A percentile compares a stretch with the other conserved stretches of the same genome.
Evolutionary conservation across 1,139 yeast species (phyloP).

Genomic region (Kodamaea suecica): DNA sequence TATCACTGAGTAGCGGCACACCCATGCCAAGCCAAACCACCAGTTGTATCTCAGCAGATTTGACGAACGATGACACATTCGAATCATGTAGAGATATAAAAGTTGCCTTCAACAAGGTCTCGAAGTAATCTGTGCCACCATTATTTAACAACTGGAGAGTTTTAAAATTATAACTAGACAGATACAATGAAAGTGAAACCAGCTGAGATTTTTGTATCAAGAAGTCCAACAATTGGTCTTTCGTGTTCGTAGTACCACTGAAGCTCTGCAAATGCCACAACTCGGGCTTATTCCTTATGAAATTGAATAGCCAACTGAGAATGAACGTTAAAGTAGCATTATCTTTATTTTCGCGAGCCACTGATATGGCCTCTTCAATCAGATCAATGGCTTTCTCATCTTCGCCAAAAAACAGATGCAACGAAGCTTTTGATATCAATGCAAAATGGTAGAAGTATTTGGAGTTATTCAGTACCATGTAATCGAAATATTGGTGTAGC

Average conservation of each 20-base stretch:
- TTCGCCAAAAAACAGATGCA: constrained; percentile 76
- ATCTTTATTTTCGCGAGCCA: constrained; percentile 85
- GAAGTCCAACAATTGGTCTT: constrained; percentile 56
- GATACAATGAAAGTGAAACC: constrained; percentile 51
- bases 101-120: constrained; percentile 52
- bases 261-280: constrained; percentile 43
- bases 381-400: constrained; percentile 74
- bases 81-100: constrained; percentile 47
- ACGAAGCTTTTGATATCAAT: constrained; percentile 68
- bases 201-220: constrained; percentile 55
- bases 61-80: constrained; percentile 32
- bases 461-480: constrained; percentile 70
- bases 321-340: constrained; percentile 68
- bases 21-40: constrained; percentile 56
- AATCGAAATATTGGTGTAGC: constrained; percentile 81
- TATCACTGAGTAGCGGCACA: constrained; percentile 39
- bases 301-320: constrained; percentile 76
- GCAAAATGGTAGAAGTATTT: constrained; percentile 78
- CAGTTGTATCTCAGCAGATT: constrained; percentile 45
- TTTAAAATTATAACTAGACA: constrained; percentile 60
- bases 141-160: constrained; percentile 49
- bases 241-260: constrained; percentile 40
- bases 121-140: constrained; percentile 32
- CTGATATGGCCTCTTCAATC: constrained; percentile 82
- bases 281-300: constrained; percentile 65